Base-by-base conservation (phyloP, 805 yeast species). In the Candida awuae region DNA sequence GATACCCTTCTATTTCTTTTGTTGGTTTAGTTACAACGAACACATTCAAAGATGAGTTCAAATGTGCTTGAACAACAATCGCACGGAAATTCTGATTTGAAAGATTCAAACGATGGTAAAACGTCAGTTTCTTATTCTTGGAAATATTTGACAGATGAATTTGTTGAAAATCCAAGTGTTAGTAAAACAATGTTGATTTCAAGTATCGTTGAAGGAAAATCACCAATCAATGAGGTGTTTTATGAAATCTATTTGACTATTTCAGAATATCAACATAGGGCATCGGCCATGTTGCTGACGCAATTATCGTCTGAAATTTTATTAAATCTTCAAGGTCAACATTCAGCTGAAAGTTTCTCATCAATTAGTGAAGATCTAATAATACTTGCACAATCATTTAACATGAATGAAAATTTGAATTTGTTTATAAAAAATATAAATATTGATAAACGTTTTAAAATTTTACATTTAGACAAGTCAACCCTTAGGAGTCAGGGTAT, bases 381-480 rank as follows among this genome's bases (percentile, higher is more conserved):
- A 9, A 29, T 57, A 12, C 34, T 57, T 3, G 42, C 55, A 20
- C 55, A 54, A 30, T 45, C 58, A 6, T 53, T 52, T 26, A 45
- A 46, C 22, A 55, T 55, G 8, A 38, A 47, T 19, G 37, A 39
- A 6, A 49, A 45, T 27, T 39, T 49, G 10, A 42, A 43, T 19
- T 41, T 39, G 4, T 51, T 58, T 34, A 44, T 61, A 6, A 53
- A 52, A 35, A 40, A 46, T 8, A 48, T 54, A n/a, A 47, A 50
- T 15, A 51, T 59, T 18, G 58, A 54, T 36, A 39, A 37, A 6
- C 47, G 46, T 17, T 46, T 55, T 21, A 59, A 60, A 39, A 45
- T 51, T 16, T 48, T 51, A 29, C 51, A 56, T 38, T 45, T 62
- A 9, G 62, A 59, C 28, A 39, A 49, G 20, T 38, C 48, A 5